Base-by-base conservation (phyloP, 139 green algal species). In the Ulvella scutata region DNA sequence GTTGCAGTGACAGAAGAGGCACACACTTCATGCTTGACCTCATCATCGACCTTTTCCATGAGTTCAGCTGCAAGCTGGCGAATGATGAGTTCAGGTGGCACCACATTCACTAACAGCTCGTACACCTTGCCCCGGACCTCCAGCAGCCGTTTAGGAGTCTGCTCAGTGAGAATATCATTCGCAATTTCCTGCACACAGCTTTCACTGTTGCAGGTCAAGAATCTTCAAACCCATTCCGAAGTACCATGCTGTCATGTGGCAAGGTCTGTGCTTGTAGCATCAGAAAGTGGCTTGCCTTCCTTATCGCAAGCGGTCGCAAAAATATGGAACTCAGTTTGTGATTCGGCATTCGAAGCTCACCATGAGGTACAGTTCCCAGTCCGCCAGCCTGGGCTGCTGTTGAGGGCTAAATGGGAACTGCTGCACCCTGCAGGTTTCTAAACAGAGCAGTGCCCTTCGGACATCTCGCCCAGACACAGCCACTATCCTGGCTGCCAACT, bases 41-140 rank as follows among this genome's bases (percentile, higher is more conserved):
- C 89, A 37, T 93, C 87, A 72, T 98, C 94, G 74, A 97, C 73
- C 76, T 89, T 92, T 34, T 82, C 83, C 62, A 96, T 86, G 43
- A 98, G 88, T 82, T 96, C 89, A 40, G 86, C 13, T 37, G 85
- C 73, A 72, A 98, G 84, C 33, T 73, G 77, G 13, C 86, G 85
- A 26, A 94, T 73, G 62, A 95, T 90, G 51, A 97, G 74, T 78
- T 96, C 89, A 0, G 93, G 83, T 0, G 94, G 94, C 38, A 99
- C 92, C 85, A 92, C 97, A 85, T 98, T 98, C 73, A 91, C 85
- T 34, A 98, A 82, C 75, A 98, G 87, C 86, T 98, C 93, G 77
- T 98, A 98, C 59, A 98, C 73, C 84, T 96, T 97, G 73, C 89
- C 88, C 3, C 94, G 88, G 26, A 94, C 84, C 61, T 82, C 62